Evolutionary conservation across 2,329 filamentous ascomycete species (phyloP).

Genomic region (Colletotrichum karsti): DNA sequence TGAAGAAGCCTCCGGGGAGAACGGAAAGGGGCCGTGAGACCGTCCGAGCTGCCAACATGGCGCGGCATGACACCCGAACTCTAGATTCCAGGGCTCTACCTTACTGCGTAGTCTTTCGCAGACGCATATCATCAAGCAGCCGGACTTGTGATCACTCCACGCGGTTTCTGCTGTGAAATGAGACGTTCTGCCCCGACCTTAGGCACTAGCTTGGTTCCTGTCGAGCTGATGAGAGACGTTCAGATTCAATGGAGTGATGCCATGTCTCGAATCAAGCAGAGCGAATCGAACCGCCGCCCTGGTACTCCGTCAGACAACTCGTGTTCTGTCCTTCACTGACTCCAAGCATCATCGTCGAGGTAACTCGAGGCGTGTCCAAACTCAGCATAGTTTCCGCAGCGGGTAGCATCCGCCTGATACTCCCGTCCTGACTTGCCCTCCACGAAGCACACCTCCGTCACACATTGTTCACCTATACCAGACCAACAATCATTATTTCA

Average conservation of each 20-base stretch:
- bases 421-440: neutral
- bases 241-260: neutral
- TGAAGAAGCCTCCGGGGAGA: conserved; percentile 1
- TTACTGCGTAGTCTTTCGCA: too few species aligned
- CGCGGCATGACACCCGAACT: neutral
- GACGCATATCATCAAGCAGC: too few species aligned
- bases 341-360: neutral
- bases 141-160: too few species aligned
- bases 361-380: neutral
- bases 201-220: too few species aligned
- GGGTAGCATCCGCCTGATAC: neutral
- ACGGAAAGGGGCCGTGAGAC: neutral
- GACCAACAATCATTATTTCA: neutral
- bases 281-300: neutral
- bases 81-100: too few species aligned
- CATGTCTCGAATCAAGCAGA: neutral
- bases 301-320: neutral
- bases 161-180: too few species aligned
- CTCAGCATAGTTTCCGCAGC: neutral
- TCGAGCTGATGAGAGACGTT: neutral
- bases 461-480: neutral
- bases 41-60: neutral
- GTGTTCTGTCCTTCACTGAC: neutral
- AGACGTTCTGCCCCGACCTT: too few species aligned
- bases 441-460: neutral